phyloP scores from a whole-genome alignment of 768 basidiomycete species.

The Leucosporidium creatinivorum region DNA sequence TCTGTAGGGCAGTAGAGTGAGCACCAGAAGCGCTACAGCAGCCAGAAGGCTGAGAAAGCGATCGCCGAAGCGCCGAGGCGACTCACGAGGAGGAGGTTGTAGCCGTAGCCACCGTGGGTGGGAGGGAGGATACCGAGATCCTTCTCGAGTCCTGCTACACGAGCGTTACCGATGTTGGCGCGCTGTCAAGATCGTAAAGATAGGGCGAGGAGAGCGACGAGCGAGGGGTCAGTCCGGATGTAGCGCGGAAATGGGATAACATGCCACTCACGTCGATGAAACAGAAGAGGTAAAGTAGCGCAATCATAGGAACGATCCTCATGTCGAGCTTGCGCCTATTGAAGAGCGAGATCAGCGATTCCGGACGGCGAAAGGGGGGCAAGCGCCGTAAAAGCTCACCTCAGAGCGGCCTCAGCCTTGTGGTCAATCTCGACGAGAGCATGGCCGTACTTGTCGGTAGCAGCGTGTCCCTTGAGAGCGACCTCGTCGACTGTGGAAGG shows the following conservation, averaged over 20 bases:
- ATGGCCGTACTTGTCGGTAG: slow-evolving; percentile 28
- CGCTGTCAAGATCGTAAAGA: too few relatives aligned
- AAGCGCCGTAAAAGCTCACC: too few relatives aligned
- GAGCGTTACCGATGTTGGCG: slow-evolving; percentile 20
- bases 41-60: too few relatives aligned
- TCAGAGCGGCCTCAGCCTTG: slow-evolving; percentile 1
- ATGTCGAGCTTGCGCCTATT: slow-evolving; percentile 14
- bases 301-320: slow-evolving; percentile 14
- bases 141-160: slow-evolving; percentile 35
- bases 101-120: slow-evolving; percentile 25
- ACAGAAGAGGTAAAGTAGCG: slow-evolving; percentile 23
- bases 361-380: too few relatives aligned
- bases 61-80: too few relatives aligned
- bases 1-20: too few relatives aligned
- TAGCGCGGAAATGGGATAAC: too few relatives aligned
- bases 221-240: neutral
- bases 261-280: slow-evolving; percentile 15
- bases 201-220: too few relatives aligned
- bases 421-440: slow-evolving; percentile 15
- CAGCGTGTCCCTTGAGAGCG: slow-evolving; percentile 26
- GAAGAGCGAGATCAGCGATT: neutral
- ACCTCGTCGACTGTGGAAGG: slow-evolving; percentile 15
- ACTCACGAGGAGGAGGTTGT: neutral
- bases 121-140: slow-evolving; percentile 23
- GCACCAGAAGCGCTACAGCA: too few relatives aligned